phyloP scores from a whole-genome alignment of 2,329 filamentous ascomycete genomes.

The Microsporum audouinii region DNA sequence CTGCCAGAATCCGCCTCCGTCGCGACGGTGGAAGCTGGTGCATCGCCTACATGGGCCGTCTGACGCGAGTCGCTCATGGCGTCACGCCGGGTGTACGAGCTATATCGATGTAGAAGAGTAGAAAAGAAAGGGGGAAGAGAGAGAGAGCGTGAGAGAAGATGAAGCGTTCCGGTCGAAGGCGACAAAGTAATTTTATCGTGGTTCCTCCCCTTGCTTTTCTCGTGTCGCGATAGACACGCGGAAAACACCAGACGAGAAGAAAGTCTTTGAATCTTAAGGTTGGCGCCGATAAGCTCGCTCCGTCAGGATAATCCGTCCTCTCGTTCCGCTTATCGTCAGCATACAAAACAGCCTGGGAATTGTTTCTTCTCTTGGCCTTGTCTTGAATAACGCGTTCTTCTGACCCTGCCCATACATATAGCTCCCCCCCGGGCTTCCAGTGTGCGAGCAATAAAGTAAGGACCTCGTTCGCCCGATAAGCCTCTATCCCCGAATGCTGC shows the following conservation, averaged over 20 bases:
- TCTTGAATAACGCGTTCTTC: background rate
- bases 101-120: background rate
- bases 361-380: background rate
- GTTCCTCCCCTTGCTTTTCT: conserved; percentile 1
- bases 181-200: background rate
- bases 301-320: background rate
- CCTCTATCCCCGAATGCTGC: background rate
- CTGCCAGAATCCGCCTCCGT: conserved; percentile 13
- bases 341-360: background rate
- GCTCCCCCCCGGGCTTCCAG: background rate
- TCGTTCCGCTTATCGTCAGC: background rate
- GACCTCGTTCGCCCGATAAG: background rate
- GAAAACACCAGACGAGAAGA: background rate
- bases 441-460: background rate
- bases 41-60: background rate
- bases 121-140: background rate
- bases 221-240: conserved; percentile 1
- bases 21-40: background rate
- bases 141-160: background rate
- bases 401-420: background rate
- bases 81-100: background rate
- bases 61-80: background rate
- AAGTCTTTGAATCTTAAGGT: background rate
- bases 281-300: conserved; percentile 2
- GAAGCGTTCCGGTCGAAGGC: background rate